Percentiles rank a stretch among this genome's conserved stretches.
phyloP scores from a whole-genome alignment of 2,329 filamentous ascomycete genomes.

The Epichloe coenophiala region DNA sequence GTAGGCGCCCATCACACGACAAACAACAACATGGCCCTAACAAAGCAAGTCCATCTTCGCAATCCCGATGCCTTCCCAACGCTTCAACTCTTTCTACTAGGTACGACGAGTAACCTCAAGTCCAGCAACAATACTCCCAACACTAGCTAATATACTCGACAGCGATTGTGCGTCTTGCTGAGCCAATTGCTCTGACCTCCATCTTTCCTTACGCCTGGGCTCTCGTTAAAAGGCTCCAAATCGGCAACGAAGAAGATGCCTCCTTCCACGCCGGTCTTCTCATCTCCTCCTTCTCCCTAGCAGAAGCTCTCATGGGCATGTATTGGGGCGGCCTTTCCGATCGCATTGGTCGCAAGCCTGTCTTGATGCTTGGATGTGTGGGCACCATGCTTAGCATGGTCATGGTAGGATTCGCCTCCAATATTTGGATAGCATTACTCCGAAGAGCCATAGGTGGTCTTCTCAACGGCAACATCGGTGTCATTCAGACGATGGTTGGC shows the following conservation, averaged over 20 bases:
- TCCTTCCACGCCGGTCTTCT: constrained; percentile 81
- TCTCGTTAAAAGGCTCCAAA: constrained; percentile 61
- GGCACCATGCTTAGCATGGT: constrained; percentile 76
- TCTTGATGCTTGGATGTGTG: constrained; percentile 66
- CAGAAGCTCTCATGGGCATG: constrained; percentile 73
- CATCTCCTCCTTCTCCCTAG: constrained; percentile 74
- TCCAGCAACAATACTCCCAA: neutral
- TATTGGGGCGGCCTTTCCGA: constrained; percentile 81
- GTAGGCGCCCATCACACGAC: constrained; percentile 27
- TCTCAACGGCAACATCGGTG: constrained; percentile 82
- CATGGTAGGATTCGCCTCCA: constrained; percentile 68
- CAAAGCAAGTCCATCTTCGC: constrained; percentile 35
- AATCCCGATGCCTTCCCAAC: constrained; percentile 67
- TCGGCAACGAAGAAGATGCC: constrained; percentile 60
- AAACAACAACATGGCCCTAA: constrained; percentile 37
- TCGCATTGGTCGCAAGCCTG: constrained; percentile 69
- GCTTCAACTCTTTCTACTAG: constrained; percentile 69
- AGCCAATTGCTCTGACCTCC: constrained; percentile 84
- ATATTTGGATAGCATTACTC: constrained; percentile 69
- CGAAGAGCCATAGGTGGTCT: constrained; percentile 68
- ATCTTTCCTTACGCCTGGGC: constrained; percentile 89
- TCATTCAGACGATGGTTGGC: constrained; percentile 86
- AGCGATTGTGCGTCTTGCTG: constrained; percentile 87
- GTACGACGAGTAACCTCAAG: constrained; percentile 32
- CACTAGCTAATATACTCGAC: constrained; percentile 8